Base-by-base conservation (phyloP, 2,329 filamentous ascomycete genomes). In the Talaromyces sp. region DNA sequence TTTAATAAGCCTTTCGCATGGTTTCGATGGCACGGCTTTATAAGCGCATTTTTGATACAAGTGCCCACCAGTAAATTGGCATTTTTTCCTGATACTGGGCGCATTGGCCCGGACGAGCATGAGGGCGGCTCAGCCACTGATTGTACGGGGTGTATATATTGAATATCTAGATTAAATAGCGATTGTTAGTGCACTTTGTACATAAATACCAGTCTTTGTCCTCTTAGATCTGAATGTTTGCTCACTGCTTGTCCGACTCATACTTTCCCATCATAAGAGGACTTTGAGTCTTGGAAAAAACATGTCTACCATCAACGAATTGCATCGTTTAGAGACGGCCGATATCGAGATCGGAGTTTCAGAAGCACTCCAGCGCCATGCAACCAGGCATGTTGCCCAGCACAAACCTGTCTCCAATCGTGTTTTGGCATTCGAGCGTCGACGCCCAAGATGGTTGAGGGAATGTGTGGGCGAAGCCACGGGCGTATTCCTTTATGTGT, bases 401-500 rank as follows among this genome's bases (percentile, higher is more conserved):
- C 77, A 3, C 43, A 80, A 79, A 63, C 78, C 81, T 10, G 77
- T 85, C 9, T 80, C 81, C 3, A 78, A 84, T 65, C 75, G 80
- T 17, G 82, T 79, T 63, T 78, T 85, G 56, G 74, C 82, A 65
- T 84, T 84, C 62, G 83, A 86, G 68, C 77, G 80, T 63, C 61
- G 71, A 3, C 75, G 83, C 54, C 83, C 83, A 11, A 73, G 80
- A 60, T 81, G 80, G 76, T 70, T 85, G 41, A 73, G 83, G 56
- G 81, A 85, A 66, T 81, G 81, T 72, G 73, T 80, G 63, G 83
- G 80, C 3, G 83, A 86, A 67, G 81, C 81, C 3, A 80, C 80
- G 0, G 83, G 83, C 3, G 81, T 84, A 3, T 85, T 85, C 74
- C 81, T 83, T 67, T 84, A 82, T 66, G 80, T 81, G 70, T 77